Base-by-base conservation (phyloP, 179 eudicot species). In the Silene vulgaris region DNA sequence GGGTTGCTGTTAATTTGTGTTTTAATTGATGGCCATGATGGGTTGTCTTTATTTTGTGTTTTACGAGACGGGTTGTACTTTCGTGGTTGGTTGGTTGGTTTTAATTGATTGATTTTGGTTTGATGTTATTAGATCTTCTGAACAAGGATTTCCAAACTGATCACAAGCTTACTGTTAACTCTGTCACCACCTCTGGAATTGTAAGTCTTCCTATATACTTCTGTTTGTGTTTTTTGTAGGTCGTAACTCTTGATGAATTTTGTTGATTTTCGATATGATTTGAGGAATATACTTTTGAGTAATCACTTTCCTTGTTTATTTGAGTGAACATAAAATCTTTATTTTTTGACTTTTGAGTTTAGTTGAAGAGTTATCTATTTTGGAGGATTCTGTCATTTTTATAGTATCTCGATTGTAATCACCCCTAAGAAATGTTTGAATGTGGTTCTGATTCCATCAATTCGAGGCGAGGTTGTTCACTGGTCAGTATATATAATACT, bases 81-180 rank as follows among this genome's bases (percentile, higher is more conserved):
- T 69, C 13, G 45, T 71, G 16, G 28, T 0, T 16, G 56, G 7
- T 48, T 45, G 40, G 29, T 17, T 12, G 50, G 2, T 67, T 48
- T 45, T 19, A 1, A 4, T 3, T 8, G 66, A 8, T 63, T 32
- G n/a, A 14, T 73, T 78, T 69, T 40, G 69, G 21, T 75, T 76
- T 62, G 69, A 73, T 72, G 62, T 17, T 29, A 17, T 71, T 20
- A 86, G 89, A 86, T 86, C 89, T 86, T 79, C 69, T 86, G 56
- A 82, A 86, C 84, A 80, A 66, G 72, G 89, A 86, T 71, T 86
- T 76, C 74, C 89, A 84, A 30, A 82, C 82, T 62, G 87, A 86
- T 81, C 89, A 86, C 78, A 86, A 86, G 79, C 84, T 86, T 62
- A 82, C 86, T 12, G 75, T 86, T 45, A 82, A 86, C 35, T 84